These are phyloP conservation scores for Alternaria atra DNA, from an alignment of 2,329 filamentous ascomycete species.

Conservation along the genomic window DNA sequence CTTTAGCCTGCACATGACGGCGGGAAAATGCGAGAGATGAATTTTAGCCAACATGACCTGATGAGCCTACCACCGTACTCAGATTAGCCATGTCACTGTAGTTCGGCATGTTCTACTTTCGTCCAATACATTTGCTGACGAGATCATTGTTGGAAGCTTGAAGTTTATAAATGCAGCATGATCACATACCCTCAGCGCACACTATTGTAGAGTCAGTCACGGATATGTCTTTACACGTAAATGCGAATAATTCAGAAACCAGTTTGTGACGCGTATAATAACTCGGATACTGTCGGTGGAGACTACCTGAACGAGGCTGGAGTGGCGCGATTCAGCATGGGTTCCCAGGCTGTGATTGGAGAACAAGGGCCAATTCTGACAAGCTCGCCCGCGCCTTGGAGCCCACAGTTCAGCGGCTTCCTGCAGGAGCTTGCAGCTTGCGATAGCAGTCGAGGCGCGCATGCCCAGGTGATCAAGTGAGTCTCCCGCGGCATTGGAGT, in stretches of 20 bases:
- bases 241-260: neutral
- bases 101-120: neutral
- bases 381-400: conserved; percentile 13
- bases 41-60: neutral
- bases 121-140: neutral
- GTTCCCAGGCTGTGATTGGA: conserved; percentile 16
- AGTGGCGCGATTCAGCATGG: conserved; percentile 10
- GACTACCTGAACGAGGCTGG: conserved; percentile 12
- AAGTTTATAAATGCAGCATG: neutral
- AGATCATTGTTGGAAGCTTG: neutral
- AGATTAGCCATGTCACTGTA: neutral
- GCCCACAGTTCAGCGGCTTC: conserved; percentile 21
- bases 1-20: neutral
- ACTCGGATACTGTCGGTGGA: conserved; percentile 8
- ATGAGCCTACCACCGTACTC: neutral
- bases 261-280: neutral
- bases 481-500: conserved; percentile 9
- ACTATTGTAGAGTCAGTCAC: neutral
- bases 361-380: conserved; percentile 5
- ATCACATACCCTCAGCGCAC: neutral
- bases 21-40: neutral
- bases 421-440: conserved; percentile 27
- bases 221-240: neutral
- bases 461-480: conserved; percentile 2
- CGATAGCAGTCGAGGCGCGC: conserved; percentile 16